phyloP scores from a whole-genome alignment of 768 basidiomycete species.

The Trametes cubensis region DNA sequence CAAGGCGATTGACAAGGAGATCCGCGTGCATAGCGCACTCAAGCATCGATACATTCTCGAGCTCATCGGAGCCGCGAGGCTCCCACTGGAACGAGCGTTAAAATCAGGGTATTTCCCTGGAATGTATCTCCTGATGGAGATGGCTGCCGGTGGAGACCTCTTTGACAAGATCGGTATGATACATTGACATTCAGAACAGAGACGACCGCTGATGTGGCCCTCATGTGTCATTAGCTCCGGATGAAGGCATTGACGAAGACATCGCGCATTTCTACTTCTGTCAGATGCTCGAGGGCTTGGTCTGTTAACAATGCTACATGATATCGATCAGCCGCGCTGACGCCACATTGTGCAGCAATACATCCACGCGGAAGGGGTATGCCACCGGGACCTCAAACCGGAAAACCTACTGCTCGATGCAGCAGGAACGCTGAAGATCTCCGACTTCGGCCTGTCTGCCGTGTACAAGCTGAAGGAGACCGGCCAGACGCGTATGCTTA shows the following conservation, averaged over 20 bases:
- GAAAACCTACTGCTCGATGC: conserved; percentile 91
- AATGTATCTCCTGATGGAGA: conserved; percentile 90
- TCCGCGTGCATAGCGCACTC: conserved; percentile 80
- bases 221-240: conserved; percentile 64
- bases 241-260: conserved; percentile 84
- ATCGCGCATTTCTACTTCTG: conserved; percentile 89
- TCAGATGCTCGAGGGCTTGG: conserved; percentile 85
- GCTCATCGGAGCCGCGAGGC: conserved; percentile 72
- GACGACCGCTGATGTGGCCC: background rate
- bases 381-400: conserved; percentile 95
- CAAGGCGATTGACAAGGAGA: conserved; percentile 89
- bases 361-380: conserved; percentile 87
- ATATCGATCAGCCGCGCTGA: background rate
- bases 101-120: conserved; percentile 63
- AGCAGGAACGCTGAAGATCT: conserved; percentile 85
- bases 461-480: conserved; percentile 85
- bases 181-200: background rate
- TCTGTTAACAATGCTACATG: conserved; percentile 37
- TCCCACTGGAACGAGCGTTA: conserved; percentile 35
- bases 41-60: conserved; percentile 82
- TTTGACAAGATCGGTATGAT: conserved; percentile 95
- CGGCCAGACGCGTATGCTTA: conserved; percentile 74
- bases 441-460: conserved; percentile 92
- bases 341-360: conserved; percentile 55
- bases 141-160: conserved; percentile 91